A percentile compares a stretch with the other conserved stretches of the same genome.
Evolutionary conservation across 345 rosid species (phyloP).

Genomic region (Luvunga scandens): DNA sequence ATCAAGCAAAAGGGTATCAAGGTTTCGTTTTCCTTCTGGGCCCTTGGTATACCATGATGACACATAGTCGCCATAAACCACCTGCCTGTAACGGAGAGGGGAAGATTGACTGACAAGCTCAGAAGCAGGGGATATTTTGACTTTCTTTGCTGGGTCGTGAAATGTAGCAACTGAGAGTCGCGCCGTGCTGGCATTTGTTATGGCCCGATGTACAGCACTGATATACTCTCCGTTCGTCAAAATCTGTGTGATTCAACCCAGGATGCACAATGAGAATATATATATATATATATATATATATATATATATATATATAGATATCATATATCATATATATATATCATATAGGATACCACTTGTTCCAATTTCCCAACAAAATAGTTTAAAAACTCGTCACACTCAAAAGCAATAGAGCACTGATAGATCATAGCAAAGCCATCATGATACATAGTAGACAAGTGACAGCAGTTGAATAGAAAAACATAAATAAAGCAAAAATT

Average conservation of each 20-base stretch:
- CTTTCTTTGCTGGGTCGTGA: constrained; percentile 79
- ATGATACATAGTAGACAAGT: background rate
- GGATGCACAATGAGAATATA: background rate
- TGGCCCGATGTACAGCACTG: constrained; percentile 68
- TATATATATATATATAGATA: too few relatives aligned
- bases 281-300: too few relatives aligned
- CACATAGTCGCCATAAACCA: constrained; percentile 60
- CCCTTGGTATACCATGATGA: constrained; percentile 84
- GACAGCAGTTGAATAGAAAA: background rate
- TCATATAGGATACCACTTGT: background rate
- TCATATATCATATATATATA: too few relatives aligned
- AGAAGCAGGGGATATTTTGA: constrained; percentile 53
- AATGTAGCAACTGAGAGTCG: constrained; percentile 80
- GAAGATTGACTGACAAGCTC: constrained; percentile 41
- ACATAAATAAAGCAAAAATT: background rate
- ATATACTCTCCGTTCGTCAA: constrained; percentile 74
- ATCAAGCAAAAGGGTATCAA: constrained; percentile 48
- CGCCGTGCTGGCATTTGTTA: constrained; percentile 57
- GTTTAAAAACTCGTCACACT: background rate
- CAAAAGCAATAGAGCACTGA: background rate
- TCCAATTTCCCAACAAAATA: background rate
- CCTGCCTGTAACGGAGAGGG: constrained; percentile 43
- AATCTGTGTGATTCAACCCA: constrained; percentile 40
- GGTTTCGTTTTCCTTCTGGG: constrained; percentile 76
- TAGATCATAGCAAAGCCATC: background rate